Evolutionary conservation across 768 basidiomycete species (phyloP).

Genomic region (Russula vinacea): DNA sequence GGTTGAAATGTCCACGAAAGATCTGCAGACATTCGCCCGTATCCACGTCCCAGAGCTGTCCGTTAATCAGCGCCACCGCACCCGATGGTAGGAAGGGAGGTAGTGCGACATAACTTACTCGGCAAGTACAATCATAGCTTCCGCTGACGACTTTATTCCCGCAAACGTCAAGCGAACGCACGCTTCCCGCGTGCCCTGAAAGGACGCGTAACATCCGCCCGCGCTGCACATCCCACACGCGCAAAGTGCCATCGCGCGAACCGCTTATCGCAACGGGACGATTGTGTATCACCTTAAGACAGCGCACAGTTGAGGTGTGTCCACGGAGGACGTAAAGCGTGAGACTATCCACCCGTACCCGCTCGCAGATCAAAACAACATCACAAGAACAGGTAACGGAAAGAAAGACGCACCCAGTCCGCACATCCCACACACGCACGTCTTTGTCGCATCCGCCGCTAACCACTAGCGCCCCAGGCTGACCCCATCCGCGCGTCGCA

Average conservation of each 20-base stretch:
- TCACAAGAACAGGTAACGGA: background rate
- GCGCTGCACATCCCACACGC: slow-evolving; percentile 91
- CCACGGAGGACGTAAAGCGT: slow-evolving; percentile 64
- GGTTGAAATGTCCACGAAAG: slow-evolving; percentile 83
- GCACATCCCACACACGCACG: slow-evolving; percentile 87
- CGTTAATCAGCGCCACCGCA: slow-evolving; percentile 28
- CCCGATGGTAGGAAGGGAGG: background rate
- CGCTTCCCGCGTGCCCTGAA: slow-evolving; percentile 74
- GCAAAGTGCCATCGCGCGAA: slow-evolving; percentile 78
- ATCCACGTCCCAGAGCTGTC: slow-evolving; percentile 44
- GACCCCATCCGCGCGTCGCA: slow-evolving; percentile 85
- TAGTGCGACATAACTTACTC: slow-evolving; percentile 53
- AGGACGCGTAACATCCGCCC: slow-evolving; percentile 66
- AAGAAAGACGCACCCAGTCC: slow-evolving; percentile 64
- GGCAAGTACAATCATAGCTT: slow-evolving; percentile 86
- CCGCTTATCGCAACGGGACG: slow-evolving; percentile 88
- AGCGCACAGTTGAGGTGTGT: slow-evolving; percentile 88
- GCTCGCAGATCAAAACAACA: background rate
- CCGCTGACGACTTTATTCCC: slow-evolving; percentile 85
- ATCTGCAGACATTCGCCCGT: slow-evolving; percentile 60
- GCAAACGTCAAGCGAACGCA: slow-evolving; percentile 84
- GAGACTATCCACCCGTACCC: slow-evolving; percentile 7
- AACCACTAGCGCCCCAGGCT: slow-evolving; percentile 76
- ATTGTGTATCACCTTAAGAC: slow-evolving; percentile 81
- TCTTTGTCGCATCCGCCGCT: slow-evolving; percentile 92